Conservation (phyloP, 2,329 filamentous ascomycete genomes). For the Ophiocordyceps camponoti-saundersi region DNA sequence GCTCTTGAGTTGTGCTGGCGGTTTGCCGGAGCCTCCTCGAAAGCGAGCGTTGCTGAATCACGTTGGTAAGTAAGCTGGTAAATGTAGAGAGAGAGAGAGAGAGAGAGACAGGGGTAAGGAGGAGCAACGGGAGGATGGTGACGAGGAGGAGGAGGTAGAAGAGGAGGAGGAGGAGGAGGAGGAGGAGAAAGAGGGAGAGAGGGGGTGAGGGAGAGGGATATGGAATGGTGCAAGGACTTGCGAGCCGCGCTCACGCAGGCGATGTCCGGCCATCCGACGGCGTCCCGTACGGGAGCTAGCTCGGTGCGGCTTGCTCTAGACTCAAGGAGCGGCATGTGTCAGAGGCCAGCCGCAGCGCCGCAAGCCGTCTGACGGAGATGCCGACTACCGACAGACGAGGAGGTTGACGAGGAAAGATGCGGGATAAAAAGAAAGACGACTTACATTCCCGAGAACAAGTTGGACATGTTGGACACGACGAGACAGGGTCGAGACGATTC, state of each 20-base stretch:
- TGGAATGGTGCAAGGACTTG: not conserved
- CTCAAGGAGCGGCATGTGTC: not conserved
- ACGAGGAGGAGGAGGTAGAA: not conserved
- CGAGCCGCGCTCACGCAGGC: not conserved
- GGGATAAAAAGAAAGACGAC: conserved; percentile 12
- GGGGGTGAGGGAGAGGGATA: not conserved
- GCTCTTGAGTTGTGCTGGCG: conserved; percentile 33
- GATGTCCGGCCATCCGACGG: not conserved
- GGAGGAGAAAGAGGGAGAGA: not conserved
- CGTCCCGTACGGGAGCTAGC: not conserved
- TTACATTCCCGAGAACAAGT: conserved; percentile 46
- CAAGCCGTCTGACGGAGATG: not conserved
- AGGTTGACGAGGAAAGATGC: not conserved
- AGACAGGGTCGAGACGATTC: not conserved
- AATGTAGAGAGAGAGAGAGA: not conserved
- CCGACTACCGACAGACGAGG: not conserved
- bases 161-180: not conserved
- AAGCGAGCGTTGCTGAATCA: conserved; percentile 36
- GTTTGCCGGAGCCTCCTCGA: conserved; percentile 35
- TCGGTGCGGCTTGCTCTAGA: not conserved
- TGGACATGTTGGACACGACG: conserved; percentile 29
- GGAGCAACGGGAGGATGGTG: too few relatives aligned
- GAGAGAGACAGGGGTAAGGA: not conserved
- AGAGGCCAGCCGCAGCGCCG: not conserved
- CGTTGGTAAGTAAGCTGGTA: conserved; percentile 9